Conservation (phyloP, 2,329 filamentous ascomycete species). For the Verticillium longisporum region DNA sequence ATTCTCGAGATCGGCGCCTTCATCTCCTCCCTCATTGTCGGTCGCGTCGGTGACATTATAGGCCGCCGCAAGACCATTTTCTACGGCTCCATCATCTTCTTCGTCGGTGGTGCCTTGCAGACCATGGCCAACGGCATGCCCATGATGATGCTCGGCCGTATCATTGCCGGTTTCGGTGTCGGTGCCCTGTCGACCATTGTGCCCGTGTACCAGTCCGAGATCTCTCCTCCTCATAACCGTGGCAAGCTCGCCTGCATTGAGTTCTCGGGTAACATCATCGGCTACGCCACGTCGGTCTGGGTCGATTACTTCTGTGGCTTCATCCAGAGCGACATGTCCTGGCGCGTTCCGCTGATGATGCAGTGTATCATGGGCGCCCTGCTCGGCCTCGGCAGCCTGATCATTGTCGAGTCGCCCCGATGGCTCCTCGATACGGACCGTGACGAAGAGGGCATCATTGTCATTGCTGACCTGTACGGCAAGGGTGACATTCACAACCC, state of each 20-base stretch:
- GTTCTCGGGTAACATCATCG: constrained; percentile 94
- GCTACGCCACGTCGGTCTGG: constrained; percentile 95
- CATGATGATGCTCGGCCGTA: constrained; percentile 82
- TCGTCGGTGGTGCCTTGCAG: constrained; percentile 77
- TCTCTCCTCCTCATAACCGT: constrained; percentile 91
- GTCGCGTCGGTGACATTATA: constrained; percentile 84
- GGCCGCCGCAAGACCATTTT: constrained; percentile 85
- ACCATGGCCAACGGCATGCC: constrained; percentile 74
- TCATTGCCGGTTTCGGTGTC: constrained; percentile 79
- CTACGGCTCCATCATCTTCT: constrained; percentile 88
- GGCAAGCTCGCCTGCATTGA: constrained; percentile 96
- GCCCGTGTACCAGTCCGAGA: constrained; percentile 89
- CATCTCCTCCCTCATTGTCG: constrained; percentile 79
- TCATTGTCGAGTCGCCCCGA: constrained; percentile 94
- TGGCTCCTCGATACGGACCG: constrained; percentile 98
- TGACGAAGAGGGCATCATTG: constrained; percentile 95
- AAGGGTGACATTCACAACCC: constrained; percentile 90
- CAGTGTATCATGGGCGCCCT: constrained; percentile 92
- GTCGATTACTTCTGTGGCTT: constrained; percentile 96
- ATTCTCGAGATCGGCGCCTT: constrained; percentile 93
- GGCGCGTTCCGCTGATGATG: constrained; percentile 84
- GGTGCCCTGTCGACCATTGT: constrained; percentile 88
- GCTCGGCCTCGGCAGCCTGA: constrained; percentile 75
- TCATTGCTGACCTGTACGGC: constrained; percentile 95
- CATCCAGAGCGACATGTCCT: constrained; percentile 78